Base-by-base conservation (phyloP, 129 eudicot genomes). In the Tagetes patula region DNA sequence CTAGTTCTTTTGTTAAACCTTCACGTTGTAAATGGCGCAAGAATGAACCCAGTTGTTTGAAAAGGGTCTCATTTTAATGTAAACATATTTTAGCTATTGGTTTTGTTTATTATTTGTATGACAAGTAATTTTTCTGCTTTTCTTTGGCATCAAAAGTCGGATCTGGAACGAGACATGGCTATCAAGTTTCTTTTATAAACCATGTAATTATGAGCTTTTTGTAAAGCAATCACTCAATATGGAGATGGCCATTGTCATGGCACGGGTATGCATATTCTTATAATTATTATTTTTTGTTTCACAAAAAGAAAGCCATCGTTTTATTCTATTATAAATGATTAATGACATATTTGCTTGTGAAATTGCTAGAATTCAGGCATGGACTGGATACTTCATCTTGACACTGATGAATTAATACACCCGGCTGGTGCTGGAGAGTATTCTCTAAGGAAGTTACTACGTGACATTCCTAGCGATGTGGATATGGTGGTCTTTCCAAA, bases 241-340 rank as follows among this genome's bases (percentile, higher is more conserved):
- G 96, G 97, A 92, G 88, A 89, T 93, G 98, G 98, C 98, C 37
- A 93, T 93, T n/a, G 87, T 89, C 79, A 93, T 85, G 98, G 96
- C 98, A 76, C 84, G 96, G 91, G 98, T 93, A 92, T 68, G 77
- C 47, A 83, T 65, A 55, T 71, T 4, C 42, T 58, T 20, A 20
- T 20, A 20, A 20, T 20, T 20, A 20, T 20, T 20, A 20, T 66
- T 13, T 77, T 41, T 13, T 70, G 33, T 45, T 3, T 60, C 10
- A 10, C 45, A 9, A 62, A 33, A 47, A 13, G 52, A 48, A 4
- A 20, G 27, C 38, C 13, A 31, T 36, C 41, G 7, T 14, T 68
- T 49, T 49, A 38, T 68, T 65, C 9, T 56, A 13, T 33, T 70
- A 65, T 61, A 33, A 30, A 14, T 62, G 3, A 32, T 8, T 27